These are phyloP conservation scores for Dothidotthia symphoricarpi DNA, from an alignment of 2,329 filamentous ascomycete genomes.

Conservation along the genomic window DNA sequence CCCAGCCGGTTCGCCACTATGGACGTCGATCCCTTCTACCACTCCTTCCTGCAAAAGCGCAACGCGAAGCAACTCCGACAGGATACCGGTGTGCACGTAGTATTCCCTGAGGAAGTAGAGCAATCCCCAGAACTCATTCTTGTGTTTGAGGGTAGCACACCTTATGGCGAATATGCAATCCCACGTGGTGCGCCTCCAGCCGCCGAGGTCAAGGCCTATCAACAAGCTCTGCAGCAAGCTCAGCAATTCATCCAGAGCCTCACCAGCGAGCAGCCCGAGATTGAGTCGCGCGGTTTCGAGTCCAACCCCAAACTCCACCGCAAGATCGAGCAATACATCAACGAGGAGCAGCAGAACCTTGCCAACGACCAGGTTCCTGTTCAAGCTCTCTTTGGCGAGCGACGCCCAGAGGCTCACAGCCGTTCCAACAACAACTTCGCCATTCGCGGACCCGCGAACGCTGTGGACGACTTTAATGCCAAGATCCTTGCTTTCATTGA, in stretches of 20 bases:
- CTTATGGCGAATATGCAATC: conserved; percentile 53
- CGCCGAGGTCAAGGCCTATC: conserved; percentile 56
- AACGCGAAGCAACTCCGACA: conserved; percentile 63
- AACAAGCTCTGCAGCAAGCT: conserved; percentile 58
- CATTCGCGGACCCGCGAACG: conserved; percentile 72
- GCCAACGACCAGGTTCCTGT: conserved; percentile 55
- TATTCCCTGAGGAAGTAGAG: conserved; percentile 65
- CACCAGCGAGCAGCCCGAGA: conserved; percentile 55
- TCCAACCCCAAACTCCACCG: conserved; percentile 62
- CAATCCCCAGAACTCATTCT: conserved; percentile 64
- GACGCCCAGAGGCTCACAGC: conserved; percentile 50
- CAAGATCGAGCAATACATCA: conserved; percentile 61
- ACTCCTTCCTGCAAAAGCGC: conserved; percentile 66
- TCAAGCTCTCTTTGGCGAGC: conserved; percentile 53
- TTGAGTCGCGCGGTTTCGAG: conserved; percentile 54
- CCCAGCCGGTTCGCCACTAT: conserved; percentile 68
- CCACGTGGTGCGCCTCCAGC: conserved; percentile 57
- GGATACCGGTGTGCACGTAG: conserved; percentile 69
- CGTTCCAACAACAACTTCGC: conserved; percentile 59
- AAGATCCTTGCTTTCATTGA: conserved; percentile 79
- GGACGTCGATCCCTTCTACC: conserved; percentile 74
- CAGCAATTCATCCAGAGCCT: conserved; percentile 56
- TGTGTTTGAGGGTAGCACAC: conserved; percentile 68
- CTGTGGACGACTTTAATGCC: conserved; percentile 67
- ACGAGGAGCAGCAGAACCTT: conserved; percentile 54